phyloP scores from a whole-genome alignment of 768 basidiomycete genomes.

The Collybia nuda region DNA sequence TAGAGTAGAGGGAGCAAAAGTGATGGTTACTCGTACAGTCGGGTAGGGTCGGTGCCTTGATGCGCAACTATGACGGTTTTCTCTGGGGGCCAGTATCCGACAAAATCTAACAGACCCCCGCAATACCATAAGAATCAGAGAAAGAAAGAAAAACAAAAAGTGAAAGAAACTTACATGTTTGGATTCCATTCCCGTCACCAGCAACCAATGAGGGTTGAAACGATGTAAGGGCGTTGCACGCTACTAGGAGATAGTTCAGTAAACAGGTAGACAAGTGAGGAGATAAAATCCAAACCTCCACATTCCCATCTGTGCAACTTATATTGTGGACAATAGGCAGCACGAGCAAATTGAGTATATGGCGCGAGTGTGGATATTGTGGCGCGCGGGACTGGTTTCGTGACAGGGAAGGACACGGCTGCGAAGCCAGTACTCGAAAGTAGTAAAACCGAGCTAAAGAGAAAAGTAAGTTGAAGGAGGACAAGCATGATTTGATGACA shows the following conservation, averaged over 20 bases:
- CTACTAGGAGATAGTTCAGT: constrained; percentile 20
- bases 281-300: constrained; percentile 30
- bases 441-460: no score
- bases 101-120: constrained; percentile 38
- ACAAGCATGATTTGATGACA: no score
- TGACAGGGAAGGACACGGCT: neutral
- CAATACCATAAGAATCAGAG: neutral
- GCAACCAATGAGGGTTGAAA: constrained; percentile 42
- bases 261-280: neutral
- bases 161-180: constrained; percentile 38
- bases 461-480: neutral
- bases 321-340: constrained; percentile 47
- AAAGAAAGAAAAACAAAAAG: neutral
- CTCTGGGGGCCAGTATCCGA: constrained; percentile 52
- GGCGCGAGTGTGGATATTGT: constrained; percentile 34
- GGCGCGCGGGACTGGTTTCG: constrained; percentile 42
- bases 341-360: constrained; percentile 51
- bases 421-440: neutral
- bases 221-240: constrained; percentile 36
- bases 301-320: constrained; percentile 40
- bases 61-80: constrained; percentile 57
- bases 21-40: constrained; percentile 36
- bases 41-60: constrained; percentile 56
- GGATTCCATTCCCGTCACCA: constrained; percentile 46
- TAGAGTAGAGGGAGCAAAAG: no score